These are phyloP conservation scores for Alternaria sp. DNA, from an alignment of 2,329 filamentous ascomycete species.

Conservation along the genomic window DNA sequence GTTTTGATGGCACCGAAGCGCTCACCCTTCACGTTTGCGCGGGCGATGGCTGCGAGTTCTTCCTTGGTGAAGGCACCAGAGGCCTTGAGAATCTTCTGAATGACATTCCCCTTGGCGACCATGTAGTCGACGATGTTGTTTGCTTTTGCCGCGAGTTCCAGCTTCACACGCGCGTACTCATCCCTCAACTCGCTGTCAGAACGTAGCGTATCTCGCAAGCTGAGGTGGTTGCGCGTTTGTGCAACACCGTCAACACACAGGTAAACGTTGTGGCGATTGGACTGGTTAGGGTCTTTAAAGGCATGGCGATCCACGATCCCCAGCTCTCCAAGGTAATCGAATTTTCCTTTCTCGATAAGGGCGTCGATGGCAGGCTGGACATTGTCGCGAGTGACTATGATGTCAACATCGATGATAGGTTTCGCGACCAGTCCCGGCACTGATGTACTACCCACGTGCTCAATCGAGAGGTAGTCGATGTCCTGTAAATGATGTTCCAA, in stretches of 20 bases:
- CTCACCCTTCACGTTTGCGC: slow-evolving; percentile 23
- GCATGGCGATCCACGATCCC: slow-evolving; percentile 46
- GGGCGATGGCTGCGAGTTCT: slow-evolving; percentile 25
- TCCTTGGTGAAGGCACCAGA: slow-evolving; percentile 22
- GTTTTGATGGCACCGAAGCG: slow-evolving; percentile 28
- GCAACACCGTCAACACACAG: slow-evolving; percentile 44
- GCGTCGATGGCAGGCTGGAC: slow-evolving; percentile 36
- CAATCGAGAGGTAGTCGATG: slow-evolving; percentile 32
- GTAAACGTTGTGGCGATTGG: slow-evolving; percentile 44
- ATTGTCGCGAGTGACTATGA: slow-evolving; percentile 35
- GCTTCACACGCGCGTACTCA: slow-evolving; percentile 33
- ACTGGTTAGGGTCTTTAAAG: slow-evolving; percentile 41
- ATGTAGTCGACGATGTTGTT: slow-evolving; percentile 31
- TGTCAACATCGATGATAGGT: slow-evolving; percentile 48
- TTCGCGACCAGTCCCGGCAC: slow-evolving; percentile 45
- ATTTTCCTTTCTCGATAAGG: slow-evolving; percentile 39
- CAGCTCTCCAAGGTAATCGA: slow-evolving; percentile 46
- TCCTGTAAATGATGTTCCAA: slow-evolving; percentile 23
- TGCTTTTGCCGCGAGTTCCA: slow-evolving; percentile 23
- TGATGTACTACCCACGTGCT: slow-evolving; percentile 50
- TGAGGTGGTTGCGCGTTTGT: slow-evolving; percentile 48
- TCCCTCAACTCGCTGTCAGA: slow-evolving; percentile 38
- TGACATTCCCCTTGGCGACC: slow-evolving; percentile 24
- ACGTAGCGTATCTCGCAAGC: slow-evolving; percentile 45
- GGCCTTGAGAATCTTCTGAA: slow-evolving; percentile 27